Base-by-base conservation (phyloP, 306 rosid species). In the Cucurbita ficifolia region DNA sequence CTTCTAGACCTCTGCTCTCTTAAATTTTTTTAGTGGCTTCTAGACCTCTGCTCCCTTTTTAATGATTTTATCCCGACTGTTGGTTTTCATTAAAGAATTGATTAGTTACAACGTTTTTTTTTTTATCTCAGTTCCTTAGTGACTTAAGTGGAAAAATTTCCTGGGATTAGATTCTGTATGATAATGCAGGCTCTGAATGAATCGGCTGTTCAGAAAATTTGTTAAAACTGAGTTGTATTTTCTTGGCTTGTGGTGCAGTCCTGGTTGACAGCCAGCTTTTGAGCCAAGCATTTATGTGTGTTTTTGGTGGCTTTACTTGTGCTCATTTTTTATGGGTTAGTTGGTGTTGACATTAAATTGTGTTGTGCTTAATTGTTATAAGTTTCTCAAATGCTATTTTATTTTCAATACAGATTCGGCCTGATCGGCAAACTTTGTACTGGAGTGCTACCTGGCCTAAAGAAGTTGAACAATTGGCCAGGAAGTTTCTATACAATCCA, bases 361-460 rank as follows among this genome's bases (percentile, higher is more conserved):
- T 70, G 39, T 19, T 52, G 65, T 38, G 62, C 64, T 21, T 8
- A 29, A 29, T n/a, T 70, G 16, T 29, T 14, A 49, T 18, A 51
- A 18, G 24, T 72, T 52, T 18, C 21, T 52, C 60, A 65, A 35
- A 36, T 79, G 52, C 57, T 60, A 74, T 74, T 33, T 75, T 67
- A 35, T 80, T 5, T 46, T 74, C 8, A 54, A 42, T 76, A 65
- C 83, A 94, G 97, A 91, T 94, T 77, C 91, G 97, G 52, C 97
- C 97, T 4, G 97, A 91, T 82, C 92, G 96, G 61, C 99, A 94
- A 75, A 94, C 99, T 64, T 80, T 89, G 74, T 94, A 91, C 79
- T 89, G 99, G 99, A 94, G 99, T 84, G 97, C 99, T 78, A 94
- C 97, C 46, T 94, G 99, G 99, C 99, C 99, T 11, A 94, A 89